These are phyloP conservation scores for Aspergillus olivimuriae DNA, from an alignment of 495 filamentous ascomycete species.

Conservation along the genomic window DNA sequence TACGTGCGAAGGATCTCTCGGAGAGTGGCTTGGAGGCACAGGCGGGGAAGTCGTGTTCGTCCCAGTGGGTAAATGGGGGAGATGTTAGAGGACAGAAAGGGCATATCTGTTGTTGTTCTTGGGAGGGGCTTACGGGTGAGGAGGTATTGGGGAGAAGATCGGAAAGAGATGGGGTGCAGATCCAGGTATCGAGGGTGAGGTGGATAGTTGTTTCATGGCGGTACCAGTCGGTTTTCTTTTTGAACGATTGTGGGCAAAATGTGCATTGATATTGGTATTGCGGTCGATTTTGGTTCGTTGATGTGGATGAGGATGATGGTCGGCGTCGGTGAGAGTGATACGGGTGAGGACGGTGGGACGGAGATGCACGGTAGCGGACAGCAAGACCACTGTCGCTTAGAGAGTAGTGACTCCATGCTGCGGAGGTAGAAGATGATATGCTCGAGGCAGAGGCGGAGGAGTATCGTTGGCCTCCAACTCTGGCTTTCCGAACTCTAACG, in stretches of 20 bases:
- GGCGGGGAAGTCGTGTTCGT: conserved; percentile 62
- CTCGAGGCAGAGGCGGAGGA: conserved; percentile 28
- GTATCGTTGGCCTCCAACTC: conserved; percentile 25
- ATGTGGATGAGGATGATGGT: conserved; percentile 35
- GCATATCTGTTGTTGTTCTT: conserved; percentile 37
- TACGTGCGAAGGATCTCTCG: conserved; percentile 73
- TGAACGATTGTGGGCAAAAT: conserved; percentile 76
- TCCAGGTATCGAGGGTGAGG: conserved; percentile 70
- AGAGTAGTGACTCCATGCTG: conserved; percentile 43
- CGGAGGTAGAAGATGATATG: conserved; percentile 16
- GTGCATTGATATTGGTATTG: conserved; percentile 76
- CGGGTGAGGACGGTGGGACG: background rate
- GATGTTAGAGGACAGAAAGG: conserved; percentile 58
- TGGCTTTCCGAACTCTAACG: too few species aligned
- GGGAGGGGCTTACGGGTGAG: background rate
- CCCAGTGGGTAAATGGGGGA: conserved; percentile 55
- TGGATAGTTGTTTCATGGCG: conserved; percentile 79
- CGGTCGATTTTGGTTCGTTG: too few species aligned
- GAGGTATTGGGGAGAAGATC: background rate
- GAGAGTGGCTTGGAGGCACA: conserved; percentile 59
- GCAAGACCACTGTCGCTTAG: conserved; percentile 18
- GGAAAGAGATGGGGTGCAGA: conserved; percentile 47
- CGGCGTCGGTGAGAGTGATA: conserved; percentile 14
- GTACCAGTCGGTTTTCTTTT: conserved; percentile 80
- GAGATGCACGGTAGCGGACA: background rate